Evolutionary conservation across 202 grass and related monocot genomes (phyloP), one percentile per base, ranked within the genome.

Genomic region (Carex arenaria): DNA sequence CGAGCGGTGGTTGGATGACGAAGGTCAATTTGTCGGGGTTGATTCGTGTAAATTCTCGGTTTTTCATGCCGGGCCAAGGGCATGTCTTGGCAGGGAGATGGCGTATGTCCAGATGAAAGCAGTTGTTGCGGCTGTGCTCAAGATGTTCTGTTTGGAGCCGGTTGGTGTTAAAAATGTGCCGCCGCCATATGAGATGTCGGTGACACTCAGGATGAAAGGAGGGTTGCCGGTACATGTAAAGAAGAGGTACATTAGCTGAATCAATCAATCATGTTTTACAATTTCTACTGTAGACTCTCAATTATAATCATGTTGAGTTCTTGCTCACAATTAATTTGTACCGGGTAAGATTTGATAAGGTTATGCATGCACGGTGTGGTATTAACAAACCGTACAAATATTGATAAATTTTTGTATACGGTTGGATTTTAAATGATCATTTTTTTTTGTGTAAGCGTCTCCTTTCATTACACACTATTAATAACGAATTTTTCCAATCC

Each of bases 41-140:
- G 89, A 89, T 67, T 72, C 85, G 0, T 80, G 78, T 36, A 45
- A 82, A 63, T 96, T 86, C 30, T 70, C 90, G 40, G 90, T 84
- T 66, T 96, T 96, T 82, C 89, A 96, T 53, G 85, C 87, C 0
- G 90, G 93, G 0, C 90, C 90, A 13, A 83, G 93, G 72, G 76
- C 66, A 53, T 96, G 93, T 69, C 69, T 89, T 32, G 93, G 93
- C 12, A 93, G 89, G 84, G 89, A 91, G 72, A 91, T 97, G 91
- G 93, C 89, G 15, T 97, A 91, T 71, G 36, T 87, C 69, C 91
- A 97, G 86, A 97, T 97, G 94, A 91, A 93, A 87, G 82, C 91
- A 18, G 91, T 91, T 3, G 94, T 82, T 8, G 85, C 86, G 0
- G 89, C 89, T 5, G 60, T 97, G 36, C 59, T 97, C 10, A 62